Evolutionary conservation across 306 rosid genomes (phyloP).

Genomic region (Glycine latifolia): DNA sequence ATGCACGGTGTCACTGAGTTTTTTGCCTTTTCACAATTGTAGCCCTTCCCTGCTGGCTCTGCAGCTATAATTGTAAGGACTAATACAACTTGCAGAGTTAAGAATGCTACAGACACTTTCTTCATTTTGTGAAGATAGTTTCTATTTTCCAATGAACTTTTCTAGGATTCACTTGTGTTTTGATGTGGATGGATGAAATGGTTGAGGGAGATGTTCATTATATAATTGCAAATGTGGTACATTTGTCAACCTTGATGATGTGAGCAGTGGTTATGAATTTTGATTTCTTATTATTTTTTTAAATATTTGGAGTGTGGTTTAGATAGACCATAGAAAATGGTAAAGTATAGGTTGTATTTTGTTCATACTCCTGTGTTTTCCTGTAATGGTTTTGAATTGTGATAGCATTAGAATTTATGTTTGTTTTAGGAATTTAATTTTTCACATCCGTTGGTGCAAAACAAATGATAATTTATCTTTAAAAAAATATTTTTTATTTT

Average conservation of each 20-base stretch:
- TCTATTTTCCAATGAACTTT: not conserved
- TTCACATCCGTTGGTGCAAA: too few relatives aligned
- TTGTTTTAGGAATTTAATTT: too few relatives aligned
- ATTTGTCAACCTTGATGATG: not conserved
- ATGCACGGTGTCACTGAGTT: conserved; percentile 1
- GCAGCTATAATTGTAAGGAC: not conserved
- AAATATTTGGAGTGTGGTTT: too few relatives aligned
- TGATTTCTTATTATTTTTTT: too few relatives aligned
- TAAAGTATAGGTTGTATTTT: not conserved
- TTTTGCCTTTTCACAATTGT: conserved; percentile 26
- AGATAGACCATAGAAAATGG: too few relatives aligned
- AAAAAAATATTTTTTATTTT: too few relatives aligned
- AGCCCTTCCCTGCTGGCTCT: conserved; percentile 20
- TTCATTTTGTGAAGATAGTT: conserved; percentile 21
- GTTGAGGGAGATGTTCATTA: not conserved
- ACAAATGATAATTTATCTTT: too few relatives aligned
- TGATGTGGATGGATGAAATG: not conserved
- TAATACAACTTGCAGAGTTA: not conserved
- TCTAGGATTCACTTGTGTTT: not conserved
- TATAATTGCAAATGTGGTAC: not conserved
- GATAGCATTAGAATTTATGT: too few relatives aligned
- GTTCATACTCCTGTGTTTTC: not conserved
- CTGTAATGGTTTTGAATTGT: not conserved
- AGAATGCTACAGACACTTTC: not conserved
- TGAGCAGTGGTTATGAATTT: not conserved